Evolutionary conservation across 768 basidiomycete genomes (phyloP).

Genomic region (Xerocomellus intermedius): DNA sequence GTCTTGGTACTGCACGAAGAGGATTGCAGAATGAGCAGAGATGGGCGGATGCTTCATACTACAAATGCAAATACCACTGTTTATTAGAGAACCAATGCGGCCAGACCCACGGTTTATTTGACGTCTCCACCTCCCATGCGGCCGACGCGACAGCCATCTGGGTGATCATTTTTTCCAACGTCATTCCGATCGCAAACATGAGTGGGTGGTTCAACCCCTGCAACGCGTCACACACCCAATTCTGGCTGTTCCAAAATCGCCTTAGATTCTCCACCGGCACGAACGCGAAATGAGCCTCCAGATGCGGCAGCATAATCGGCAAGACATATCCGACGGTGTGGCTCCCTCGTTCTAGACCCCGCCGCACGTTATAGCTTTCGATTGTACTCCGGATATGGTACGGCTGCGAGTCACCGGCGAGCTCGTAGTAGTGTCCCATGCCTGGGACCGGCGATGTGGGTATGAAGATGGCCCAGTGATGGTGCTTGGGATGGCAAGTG

Average conservation of each 20-base stretch:
- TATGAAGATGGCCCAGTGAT: constrained; percentile 14
- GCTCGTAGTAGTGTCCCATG: constrained; percentile 9
- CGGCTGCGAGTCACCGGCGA: background rate
- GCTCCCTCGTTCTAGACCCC: constrained; percentile 5
- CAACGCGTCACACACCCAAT: constrained; percentile 8
- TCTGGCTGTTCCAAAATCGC: background rate
- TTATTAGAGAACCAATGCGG: too few relatives aligned
- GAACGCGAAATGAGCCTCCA: constrained; percentile 6
- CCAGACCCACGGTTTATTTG: background rate
- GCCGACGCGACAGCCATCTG: constrained; percentile 11
- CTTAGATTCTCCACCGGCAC: background rate
- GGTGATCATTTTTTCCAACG: background rate
- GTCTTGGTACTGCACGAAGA: background rate
- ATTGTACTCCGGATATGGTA: background rate
- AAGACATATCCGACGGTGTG: constrained; percentile 11
- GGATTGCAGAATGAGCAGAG: too few relatives aligned
- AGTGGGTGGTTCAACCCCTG: background rate
- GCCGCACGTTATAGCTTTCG: background rate
- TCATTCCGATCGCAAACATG: background rate
- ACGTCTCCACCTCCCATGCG: background rate
- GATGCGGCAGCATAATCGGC: background rate
- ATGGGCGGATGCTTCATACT: background rate
- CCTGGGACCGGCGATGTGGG: constrained; percentile 4
- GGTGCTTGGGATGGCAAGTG: background rate
- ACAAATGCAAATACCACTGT: background rate